Conservation (phyloP, 1,139 yeast genomes). For the Suhomyces maxii region DNA sequence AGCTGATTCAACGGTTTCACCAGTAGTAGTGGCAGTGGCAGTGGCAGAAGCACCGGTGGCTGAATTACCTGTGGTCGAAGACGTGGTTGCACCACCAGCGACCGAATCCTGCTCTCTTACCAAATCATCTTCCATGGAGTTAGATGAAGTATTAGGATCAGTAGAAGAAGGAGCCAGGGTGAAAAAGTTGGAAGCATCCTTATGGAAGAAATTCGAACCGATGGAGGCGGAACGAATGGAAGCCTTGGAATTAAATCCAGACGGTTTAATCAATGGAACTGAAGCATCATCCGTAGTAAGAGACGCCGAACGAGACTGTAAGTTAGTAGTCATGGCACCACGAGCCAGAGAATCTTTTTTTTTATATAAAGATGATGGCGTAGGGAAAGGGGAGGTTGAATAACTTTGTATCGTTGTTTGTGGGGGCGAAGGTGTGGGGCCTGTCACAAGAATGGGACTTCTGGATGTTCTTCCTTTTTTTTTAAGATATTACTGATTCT, state of each 20-base stretch:
- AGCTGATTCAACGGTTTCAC: slow-evolving; percentile 6
- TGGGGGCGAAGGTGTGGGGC: not conserved
- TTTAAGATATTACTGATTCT: too few relatives aligned
- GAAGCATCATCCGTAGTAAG: slow-evolving; percentile 15
- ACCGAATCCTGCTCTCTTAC: not conserved
- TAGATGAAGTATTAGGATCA: slow-evolving; percentile 1
- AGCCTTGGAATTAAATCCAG: slow-evolving; percentile 6
- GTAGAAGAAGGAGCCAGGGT: slow-evolving; percentile 8
- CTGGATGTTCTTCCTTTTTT: too few relatives aligned
- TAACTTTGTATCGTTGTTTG: not conserved
- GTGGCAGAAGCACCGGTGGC: not conserved
- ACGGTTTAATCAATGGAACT: slow-evolving; percentile 6
- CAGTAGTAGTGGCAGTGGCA: not conserved
- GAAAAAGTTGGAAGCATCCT: slow-evolving; percentile 22
- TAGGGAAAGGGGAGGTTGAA: too few relatives aligned
- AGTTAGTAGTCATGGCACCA: slow-evolving; percentile 12
- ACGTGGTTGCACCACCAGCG: not conserved
- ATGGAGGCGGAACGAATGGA: slow-evolving; percentile 24
- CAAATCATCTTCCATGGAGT: slow-evolving; percentile 4
- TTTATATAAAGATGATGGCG: not conserved
- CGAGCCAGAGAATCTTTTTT: not conserved
- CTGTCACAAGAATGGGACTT: too few relatives aligned
- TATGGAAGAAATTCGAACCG: slow-evolving; percentile 27
- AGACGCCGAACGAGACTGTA: slow-evolving; percentile 20
- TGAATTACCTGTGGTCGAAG: not conserved